Evolutionary conservation across 73 alveolate genomes (phyloP).

Genomic region (Paramecium sexaurelia): DNA sequence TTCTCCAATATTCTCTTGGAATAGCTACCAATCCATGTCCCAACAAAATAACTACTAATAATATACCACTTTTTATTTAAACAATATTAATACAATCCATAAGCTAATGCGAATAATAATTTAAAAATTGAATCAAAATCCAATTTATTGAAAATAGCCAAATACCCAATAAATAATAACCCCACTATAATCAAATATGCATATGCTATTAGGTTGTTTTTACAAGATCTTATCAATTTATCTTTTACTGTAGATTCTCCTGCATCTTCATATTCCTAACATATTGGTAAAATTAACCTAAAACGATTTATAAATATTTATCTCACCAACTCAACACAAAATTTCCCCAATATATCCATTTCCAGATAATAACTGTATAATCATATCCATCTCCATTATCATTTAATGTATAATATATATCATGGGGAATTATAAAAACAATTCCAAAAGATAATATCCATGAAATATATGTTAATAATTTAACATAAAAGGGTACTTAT

Average conservation of each 20-base stretch:
- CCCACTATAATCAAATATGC: constrained; percentile 13
- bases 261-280: constrained; percentile 63
- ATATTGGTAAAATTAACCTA: constrained; percentile 57
- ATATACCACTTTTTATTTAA: constrained; percentile 46
- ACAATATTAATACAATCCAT: constrained; percentile 26
- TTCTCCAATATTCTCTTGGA: constrained; percentile 50
- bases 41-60: constrained; percentile 55
- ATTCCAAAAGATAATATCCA: constrained; percentile 66
- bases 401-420: constrained; percentile 16
- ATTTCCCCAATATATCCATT: constrained; percentile 56
- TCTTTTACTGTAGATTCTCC: constrained; percentile 61
- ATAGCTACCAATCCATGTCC: constrained; percentile 66
- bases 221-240: constrained; percentile 41
- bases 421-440: constrained; percentile 63
- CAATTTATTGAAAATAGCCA: constrained; percentile 45
- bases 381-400: constrained; percentile 30
- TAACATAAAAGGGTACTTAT: neutral
- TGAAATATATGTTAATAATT: constrained; percentile 15
- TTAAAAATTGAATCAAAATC: constrained; percentile 31
- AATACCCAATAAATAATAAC: constrained; percentile 6
- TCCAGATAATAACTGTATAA: constrained; percentile 6
- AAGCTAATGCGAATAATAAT: constrained; percentile 41
- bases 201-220: constrained; percentile 23
- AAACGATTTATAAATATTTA: neutral
- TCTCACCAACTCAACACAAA: constrained; percentile 48